Conservation (phyloP, 176 grass and related monocot species). For the Hsuehochloa calcarea region DNA sequence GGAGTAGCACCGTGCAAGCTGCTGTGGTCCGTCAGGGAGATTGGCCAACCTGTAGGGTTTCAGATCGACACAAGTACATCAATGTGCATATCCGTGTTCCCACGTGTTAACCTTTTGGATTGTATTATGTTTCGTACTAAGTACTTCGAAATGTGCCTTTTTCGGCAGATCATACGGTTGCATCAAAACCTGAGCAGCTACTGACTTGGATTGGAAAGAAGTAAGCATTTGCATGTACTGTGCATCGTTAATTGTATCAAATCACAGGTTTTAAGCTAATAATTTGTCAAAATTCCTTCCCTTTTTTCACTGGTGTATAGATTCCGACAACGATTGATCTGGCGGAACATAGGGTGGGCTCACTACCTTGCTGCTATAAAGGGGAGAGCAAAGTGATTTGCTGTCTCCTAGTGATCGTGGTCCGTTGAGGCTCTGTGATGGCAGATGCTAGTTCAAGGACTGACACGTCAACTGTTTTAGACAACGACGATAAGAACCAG, state of each 20-base stretch:
- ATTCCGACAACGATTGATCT: neutral
- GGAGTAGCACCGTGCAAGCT: conserved; percentile 11
- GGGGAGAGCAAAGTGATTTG: conserved; percentile 42
- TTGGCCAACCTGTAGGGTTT: conserved; percentile 6
- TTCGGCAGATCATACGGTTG: neutral
- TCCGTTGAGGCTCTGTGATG: conserved; percentile 42
- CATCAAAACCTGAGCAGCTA: neutral
- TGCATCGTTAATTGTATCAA: neutral
- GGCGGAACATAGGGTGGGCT: neutral
- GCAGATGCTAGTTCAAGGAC: conserved; percentile 67
- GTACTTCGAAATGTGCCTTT: neutral
- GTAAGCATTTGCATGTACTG: conserved; percentile 14
- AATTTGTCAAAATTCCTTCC: neutral
- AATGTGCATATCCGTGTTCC: conserved; percentile 7
- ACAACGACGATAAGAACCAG: conserved; percentile 52
- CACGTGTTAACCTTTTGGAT: neutral
- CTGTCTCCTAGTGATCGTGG: conserved; percentile 26
- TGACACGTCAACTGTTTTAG: conserved; percentile 68
- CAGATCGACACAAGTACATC: conserved; percentile 24
- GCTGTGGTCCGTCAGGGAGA: conserved; percentile 13
- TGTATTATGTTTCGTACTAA: conserved; percentile 7
- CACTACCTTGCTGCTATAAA: neutral
- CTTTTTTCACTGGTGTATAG: neutral
- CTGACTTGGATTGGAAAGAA: conserved; percentile 5
- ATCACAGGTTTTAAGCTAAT: neutral